Percentiles rank a stretch among this genome's conserved stretches.
phyloP scores from a whole-genome alignment of 1,139 yeast genomes.

The Geotrichum cucujoidarum region DNA sequence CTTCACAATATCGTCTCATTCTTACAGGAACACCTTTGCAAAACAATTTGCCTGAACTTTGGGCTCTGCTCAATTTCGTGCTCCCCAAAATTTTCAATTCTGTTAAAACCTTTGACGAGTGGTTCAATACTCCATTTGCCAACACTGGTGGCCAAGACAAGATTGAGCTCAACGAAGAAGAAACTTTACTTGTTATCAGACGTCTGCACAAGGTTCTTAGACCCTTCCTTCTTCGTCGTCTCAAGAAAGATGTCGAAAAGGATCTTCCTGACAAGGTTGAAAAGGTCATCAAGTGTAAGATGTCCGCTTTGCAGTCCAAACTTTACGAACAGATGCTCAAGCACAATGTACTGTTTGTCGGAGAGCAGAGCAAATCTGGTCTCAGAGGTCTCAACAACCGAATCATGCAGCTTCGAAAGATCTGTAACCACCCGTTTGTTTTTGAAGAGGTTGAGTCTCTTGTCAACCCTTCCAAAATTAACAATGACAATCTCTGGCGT shows the following conservation, averaged over 20 bases:
- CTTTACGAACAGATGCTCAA: constrained; percentile 86
- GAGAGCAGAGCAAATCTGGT: constrained; percentile 67
- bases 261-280: constrained; percentile 92
- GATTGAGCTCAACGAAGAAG: constrained; percentile 92
- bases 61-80: constrained; percentile 94
- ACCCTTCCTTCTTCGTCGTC: constrained; percentile 85
- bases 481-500: constrained; percentile 68
- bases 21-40: constrained; percentile 97
- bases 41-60: constrained; percentile 89
- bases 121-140: constrained; percentile 98
- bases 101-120: constrained; percentile 93
- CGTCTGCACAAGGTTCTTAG: constrained; percentile 89
- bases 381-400: constrained; percentile 89
- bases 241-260: constrained; percentile 92
- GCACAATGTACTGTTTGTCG: constrained; percentile 78
- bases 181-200: constrained; percentile 82
- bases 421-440: constrained; percentile 97
- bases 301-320: constrained; percentile 73
- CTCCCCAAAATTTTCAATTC: constrained; percentile 97
- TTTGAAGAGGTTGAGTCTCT: constrained; percentile 82
- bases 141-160: constrained; percentile 93
- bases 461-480: constrained; percentile 48
- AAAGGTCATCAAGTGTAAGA: constrained; percentile 81
- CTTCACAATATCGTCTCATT: constrained; percentile 79
- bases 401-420: constrained; percentile 92